Evolutionary conservation across 2,329 filamentous ascomycete genomes (phyloP).

Genomic region (Trichoderma koningiopsis): DNA sequence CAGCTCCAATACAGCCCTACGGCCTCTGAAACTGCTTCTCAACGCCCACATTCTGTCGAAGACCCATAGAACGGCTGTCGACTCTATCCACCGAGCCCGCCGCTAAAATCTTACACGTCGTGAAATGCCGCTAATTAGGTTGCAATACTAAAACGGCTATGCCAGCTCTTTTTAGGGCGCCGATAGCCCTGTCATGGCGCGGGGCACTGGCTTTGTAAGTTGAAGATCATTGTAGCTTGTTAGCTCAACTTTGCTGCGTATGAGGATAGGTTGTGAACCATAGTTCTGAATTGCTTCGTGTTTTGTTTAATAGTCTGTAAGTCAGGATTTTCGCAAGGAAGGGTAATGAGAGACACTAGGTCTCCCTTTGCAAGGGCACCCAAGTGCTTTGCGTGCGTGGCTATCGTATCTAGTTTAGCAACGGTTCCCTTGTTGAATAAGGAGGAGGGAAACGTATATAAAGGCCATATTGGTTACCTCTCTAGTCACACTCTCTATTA

Average conservation of each 20-base stretch:
- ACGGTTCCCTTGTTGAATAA: background rate
- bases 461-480: background rate
- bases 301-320: background rate
- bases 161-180: background rate
- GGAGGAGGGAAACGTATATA: background rate
- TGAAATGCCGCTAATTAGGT: background rate
- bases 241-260: constrained; percentile 4
- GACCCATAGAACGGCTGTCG: background rate
- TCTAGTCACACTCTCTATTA: background rate
- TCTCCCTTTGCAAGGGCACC: background rate
- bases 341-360: background rate
- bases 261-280: background rate
- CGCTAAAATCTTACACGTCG: constrained; percentile 17
- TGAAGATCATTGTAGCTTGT: background rate
- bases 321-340: background rate
- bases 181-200: background rate
- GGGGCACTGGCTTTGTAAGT: background rate
- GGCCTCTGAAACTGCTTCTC: background rate
- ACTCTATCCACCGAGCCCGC: background rate
- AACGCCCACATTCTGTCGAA: background rate
- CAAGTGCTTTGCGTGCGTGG: too few species aligned
- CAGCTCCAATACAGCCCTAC: background rate
- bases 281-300: background rate
- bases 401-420: background rate
- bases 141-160: background rate